These are phyloP conservation scores for Hibiscus mutabilis DNA, from an alignment of 345 rosid species.

Conservation along the genomic window DNA sequence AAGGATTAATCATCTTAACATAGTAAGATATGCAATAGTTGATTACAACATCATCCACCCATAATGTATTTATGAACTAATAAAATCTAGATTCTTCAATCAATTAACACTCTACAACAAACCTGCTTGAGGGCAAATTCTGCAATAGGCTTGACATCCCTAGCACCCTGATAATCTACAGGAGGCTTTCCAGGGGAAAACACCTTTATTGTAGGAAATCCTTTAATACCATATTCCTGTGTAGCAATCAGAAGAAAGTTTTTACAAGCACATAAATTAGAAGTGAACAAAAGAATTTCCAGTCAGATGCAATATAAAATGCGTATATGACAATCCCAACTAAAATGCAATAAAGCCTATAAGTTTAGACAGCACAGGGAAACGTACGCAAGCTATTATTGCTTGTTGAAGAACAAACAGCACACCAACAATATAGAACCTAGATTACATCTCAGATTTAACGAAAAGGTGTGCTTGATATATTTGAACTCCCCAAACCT, in stretches of 20 bases:
- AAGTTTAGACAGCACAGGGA: background rate
- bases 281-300: background rate
- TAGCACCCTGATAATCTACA: constrained; percentile 86
- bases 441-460: background rate
- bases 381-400: background rate
- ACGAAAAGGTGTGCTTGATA: background rate
- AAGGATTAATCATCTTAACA: too few species aligned
- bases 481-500: constrained; percentile 40
- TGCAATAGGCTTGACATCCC: constrained; percentile 79
- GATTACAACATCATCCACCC: too few species aligned
- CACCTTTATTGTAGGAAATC: constrained; percentile 90
- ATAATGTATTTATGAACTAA: background rate
- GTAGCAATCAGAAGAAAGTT: constrained; percentile 8
- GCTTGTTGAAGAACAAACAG: background rate
- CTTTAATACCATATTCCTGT: constrained; percentile 84
- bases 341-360: background rate
- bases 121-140: constrained; percentile 71
- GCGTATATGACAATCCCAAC: background rate
- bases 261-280: background rate
- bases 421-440: background rate
- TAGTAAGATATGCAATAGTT: too few species aligned
- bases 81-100: constrained; percentile 1
- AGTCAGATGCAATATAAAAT: background rate
- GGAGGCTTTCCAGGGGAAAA: constrained; percentile 86
- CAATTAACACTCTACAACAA: constrained; percentile 16